These are phyloP conservation scores for Neoscytalidium dimidiatum DNA, from an alignment of 2,329 filamentous ascomycete genomes.

Conservation along the genomic window DNA sequence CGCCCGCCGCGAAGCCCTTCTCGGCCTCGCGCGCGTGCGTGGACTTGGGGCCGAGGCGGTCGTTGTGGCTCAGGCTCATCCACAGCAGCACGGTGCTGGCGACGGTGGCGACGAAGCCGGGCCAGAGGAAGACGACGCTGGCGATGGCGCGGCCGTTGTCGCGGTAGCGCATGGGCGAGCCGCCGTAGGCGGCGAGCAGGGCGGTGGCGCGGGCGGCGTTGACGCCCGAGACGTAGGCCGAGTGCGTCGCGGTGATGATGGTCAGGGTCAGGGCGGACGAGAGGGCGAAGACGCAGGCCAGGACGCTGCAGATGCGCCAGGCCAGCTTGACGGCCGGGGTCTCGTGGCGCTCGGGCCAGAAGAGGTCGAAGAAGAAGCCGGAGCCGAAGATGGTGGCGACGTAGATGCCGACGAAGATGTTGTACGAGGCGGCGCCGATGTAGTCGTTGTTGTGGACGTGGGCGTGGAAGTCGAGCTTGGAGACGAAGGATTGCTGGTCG, in stretches of 20 bases:
- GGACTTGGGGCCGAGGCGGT: constrained; percentile 41
- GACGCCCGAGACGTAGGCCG: constrained; percentile 46
- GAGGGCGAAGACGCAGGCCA: constrained; percentile 51
- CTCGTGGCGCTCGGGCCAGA: constrained; percentile 60
- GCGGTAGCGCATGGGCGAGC: constrained; percentile 47
- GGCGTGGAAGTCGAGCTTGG: constrained; percentile 40
- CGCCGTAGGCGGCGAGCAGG: constrained; percentile 32
- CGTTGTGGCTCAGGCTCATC: constrained; percentile 40
- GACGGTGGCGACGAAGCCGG: constrained; percentile 50
- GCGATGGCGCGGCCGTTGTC: constrained; percentile 54
- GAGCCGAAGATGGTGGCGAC: constrained; percentile 61
- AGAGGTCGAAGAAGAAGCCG: constrained; percentile 64
- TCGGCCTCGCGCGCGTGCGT: constrained; percentile 34
- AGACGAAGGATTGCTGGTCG: constrained; percentile 54
- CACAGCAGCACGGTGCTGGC: constrained; percentile 42
- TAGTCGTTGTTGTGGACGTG: constrained; percentile 58
- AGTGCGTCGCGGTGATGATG: constrained; percentile 50
- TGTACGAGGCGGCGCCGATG: constrained; percentile 57
- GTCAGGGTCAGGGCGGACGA: constrained; percentile 54
- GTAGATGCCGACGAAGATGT: constrained; percentile 60
- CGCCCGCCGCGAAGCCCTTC: not conserved
- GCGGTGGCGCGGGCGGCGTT: constrained; percentile 30
- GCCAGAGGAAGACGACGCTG: constrained; percentile 56
- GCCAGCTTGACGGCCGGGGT: constrained; percentile 51
- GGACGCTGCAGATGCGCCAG: constrained; percentile 55